phyloP scores from a whole-genome alignment of 148 eudicot genomes.

The Oxyria digyna region DNA sequence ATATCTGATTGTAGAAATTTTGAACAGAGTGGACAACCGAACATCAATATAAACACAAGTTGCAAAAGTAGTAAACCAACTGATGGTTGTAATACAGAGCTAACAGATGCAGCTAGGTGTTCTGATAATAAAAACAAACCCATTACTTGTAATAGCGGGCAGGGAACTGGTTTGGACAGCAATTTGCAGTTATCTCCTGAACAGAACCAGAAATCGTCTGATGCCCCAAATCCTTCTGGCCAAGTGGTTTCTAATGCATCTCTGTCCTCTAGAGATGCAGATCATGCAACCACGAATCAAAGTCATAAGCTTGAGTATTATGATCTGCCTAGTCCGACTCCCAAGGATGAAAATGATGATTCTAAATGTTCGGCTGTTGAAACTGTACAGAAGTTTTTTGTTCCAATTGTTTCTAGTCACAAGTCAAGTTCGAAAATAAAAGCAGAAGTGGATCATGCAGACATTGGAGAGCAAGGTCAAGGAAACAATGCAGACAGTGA shows the following conservation, averaged over 20 bases:
- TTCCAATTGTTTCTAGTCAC: conserved; percentile 11
- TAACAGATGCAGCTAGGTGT: conserved; percentile 15
- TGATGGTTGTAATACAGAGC: conserved; percentile 23
- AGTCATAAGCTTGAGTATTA: conserved; percentile 7
- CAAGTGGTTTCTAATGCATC: conserved; percentile 23
- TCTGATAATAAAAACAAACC: conserved; percentile 19
- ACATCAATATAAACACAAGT: conserved; percentile 17
- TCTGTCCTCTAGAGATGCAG: conserved; percentile 9
- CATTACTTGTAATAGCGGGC: conserved; percentile 17
- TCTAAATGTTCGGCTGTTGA: conserved; percentile 8
- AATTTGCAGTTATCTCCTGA: conserved; percentile 28
- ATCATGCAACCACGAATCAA: background rate
- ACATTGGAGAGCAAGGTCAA: background rate
- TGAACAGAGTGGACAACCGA: conserved; percentile 15
- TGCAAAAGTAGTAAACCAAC: conserved; percentile 17
- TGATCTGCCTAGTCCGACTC: conserved; percentile 14
- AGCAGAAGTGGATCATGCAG: background rate
- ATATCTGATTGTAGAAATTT: conserved; percentile 19
- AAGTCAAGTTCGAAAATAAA: conserved; percentile 9
- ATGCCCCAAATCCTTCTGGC: conserved; percentile 25
- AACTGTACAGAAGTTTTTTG: conserved; percentile 4
- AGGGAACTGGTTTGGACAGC: conserved; percentile 19
- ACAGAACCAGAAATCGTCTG: conserved; percentile 21
- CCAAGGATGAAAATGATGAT: conserved; percentile 15
- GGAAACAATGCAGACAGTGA: background rate